Evolutionary conservation across 2,329 filamentous ascomycete species (phyloP).

Genomic region (Sporothrix pseudoabietina): DNA sequence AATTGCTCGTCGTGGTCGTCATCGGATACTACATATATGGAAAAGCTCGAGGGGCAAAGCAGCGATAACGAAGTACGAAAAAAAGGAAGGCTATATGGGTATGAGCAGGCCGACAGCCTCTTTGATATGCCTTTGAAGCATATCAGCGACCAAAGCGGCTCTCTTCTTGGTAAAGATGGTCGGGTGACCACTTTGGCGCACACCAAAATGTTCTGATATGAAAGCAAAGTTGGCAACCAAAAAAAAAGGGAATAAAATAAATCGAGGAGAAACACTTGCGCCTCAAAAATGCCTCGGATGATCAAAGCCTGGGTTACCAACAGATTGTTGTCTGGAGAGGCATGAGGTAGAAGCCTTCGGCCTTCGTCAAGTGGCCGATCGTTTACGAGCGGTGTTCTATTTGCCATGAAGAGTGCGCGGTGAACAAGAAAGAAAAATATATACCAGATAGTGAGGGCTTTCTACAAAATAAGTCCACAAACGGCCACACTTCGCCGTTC

Average conservation of each 20-base stretch:
- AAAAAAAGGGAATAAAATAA: neutral
- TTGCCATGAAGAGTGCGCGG: neutral
- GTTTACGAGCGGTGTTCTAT: neutral
- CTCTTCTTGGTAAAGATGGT: neutral
- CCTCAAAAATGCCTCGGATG: neutral
- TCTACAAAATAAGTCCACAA: neutral
- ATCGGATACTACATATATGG: neutral
- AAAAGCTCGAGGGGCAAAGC: neutral
- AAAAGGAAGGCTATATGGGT: neutral
- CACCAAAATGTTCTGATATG: neutral
- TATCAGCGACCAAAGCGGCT: neutral
- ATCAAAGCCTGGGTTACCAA: neutral
- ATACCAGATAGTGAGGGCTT: too few species aligned
- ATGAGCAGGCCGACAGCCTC: neutral
- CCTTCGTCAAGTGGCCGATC: neutral
- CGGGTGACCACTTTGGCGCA: neutral
- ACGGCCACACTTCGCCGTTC: neutral
- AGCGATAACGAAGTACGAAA: neutral
- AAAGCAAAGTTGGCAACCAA: neutral
- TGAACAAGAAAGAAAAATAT: neutral
- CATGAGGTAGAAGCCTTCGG: neutral
- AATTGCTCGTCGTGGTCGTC: neutral
- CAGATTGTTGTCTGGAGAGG: neutral
- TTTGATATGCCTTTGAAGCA: neutral
- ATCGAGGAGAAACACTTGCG: too few species aligned